Evolutionary conservation across 73 alveolate species (phyloP), one percentile per base, ranked within the genome.

Genomic region (Paramecium tetraurelia): DNA sequence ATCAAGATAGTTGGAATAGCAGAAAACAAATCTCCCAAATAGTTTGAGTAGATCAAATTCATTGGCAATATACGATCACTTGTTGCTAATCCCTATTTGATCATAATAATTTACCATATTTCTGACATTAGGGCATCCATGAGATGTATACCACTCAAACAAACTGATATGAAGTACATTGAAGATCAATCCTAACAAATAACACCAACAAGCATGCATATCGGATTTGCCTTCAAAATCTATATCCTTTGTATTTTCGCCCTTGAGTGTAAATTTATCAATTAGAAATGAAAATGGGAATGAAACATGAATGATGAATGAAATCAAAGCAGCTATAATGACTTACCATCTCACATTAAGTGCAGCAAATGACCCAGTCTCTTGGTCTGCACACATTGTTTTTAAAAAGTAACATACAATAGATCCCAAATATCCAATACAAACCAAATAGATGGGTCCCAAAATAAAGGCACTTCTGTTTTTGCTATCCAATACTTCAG

Each of bases 101-200:
- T 31, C 33, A 40, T 80, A 44, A 80, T 72, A 72, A 36, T 41
- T 53, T 80, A 80, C 90, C 90, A 80, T 80, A 80, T 41, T 41
- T 80, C 90, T 80, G n/a, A 80, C 90, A 72, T 80, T 80, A 3
- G 90, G 90, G 16, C 90, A 80, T 18, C 90, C 90, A 44, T 80
- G 90, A 24, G 76, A 44, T 9, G 90, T 80, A 43, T 43, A 80
- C 90, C 90, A 80, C 24, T 80, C 90, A 44, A 31, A 80, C 16
- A 80, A 12, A 80, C 90, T 80, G 6, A 80, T 80, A 44, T 80
- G 90, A 27, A 80, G 43, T 6, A 80, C 77, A 48, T 80, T 80
- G 10, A 80, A 33, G 0, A 80, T 80, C 20, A 80, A 44, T 9
- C 90, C 90, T 20, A 80, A 22, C 7, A 80, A 1, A 35, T 43